Conservation (phyloP, 2,329 filamentous ascomycete species). For the Ophiostoma angusticollis region DNA sequence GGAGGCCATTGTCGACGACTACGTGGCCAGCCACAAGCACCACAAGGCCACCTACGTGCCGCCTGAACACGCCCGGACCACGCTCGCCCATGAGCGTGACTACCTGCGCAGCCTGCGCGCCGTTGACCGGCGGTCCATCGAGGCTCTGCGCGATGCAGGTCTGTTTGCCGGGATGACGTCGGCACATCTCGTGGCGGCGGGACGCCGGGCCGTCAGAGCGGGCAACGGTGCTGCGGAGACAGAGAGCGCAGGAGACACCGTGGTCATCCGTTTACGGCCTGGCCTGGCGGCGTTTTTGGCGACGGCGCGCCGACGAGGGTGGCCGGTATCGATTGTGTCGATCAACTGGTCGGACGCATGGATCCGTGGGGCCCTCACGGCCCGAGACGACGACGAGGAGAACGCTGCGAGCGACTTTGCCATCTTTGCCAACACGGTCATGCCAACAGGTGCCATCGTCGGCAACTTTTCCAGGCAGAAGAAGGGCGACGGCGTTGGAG, state of each 20-base stretch:
- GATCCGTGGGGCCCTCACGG: conserved; percentile 21
- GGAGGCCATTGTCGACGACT: conserved; percentile 32
- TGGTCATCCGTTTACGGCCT: background rate
- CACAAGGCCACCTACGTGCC: conserved; percentile 21
- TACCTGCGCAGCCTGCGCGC: conserved; percentile 31
- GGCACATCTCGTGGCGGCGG: conserved; percentile 25
- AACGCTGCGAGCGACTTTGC: conserved; percentile 14
- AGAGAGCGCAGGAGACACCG: background rate
- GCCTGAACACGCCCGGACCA: conserved; percentile 21
- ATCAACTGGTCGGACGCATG: conserved; percentile 26
- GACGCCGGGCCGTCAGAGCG: conserved; percentile 17
- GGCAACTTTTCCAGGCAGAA: conserved; percentile 23
- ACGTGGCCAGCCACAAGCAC: conserved; percentile 30
- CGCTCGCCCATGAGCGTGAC: conserved; percentile 26
- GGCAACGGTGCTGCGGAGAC: conserved; percentile 18
- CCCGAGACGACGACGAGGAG: background rate
- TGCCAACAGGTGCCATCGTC: conserved; percentile 25
- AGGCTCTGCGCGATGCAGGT: conserved; percentile 28
- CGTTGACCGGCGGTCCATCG: conserved; percentile 34
- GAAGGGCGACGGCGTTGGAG: conserved; percentile 9
- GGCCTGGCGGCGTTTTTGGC: conserved; percentile 17
- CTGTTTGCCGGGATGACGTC: conserved; percentile 31
- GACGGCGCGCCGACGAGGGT: conserved; percentile 19
- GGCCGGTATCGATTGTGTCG: conserved; percentile 32
- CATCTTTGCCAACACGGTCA: conserved; percentile 33